Percentiles rank a stretch among this genome's conserved stretches.
These are phyloP conservation scores for Yamadazyma friedrichii DNA, from an alignment of 1,139 yeast species.

Conservation along the genomic window DNA sequence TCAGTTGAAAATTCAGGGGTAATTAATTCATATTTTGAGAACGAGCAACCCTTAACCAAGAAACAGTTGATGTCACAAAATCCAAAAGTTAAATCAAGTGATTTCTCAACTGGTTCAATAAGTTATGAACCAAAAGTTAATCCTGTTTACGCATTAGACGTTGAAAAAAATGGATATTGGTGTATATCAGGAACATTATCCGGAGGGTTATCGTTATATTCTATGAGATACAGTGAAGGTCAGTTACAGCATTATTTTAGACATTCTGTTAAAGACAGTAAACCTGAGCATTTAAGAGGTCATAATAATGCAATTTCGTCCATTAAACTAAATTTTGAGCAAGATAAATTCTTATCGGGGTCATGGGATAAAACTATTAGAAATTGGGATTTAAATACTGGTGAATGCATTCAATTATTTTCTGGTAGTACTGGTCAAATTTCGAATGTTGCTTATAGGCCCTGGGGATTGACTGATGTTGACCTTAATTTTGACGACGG, in stretches of 20 bases:
- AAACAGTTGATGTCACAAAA: constrained; percentile 36
- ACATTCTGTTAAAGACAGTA: constrained; percentile 25
- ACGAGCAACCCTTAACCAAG: constrained; percentile 74
- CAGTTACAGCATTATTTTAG: constrained; percentile 71
- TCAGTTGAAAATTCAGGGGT: constrained; percentile 84
- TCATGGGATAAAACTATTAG: constrained; percentile 83
- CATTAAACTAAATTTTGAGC: constrained; percentile 59
- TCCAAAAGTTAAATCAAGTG: constrained; percentile 45
- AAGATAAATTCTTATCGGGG: constrained; percentile 70
- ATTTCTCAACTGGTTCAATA: constrained; percentile 39
- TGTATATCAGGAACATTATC: constrained; percentile 74
- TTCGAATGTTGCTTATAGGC: constrained; percentile 76
- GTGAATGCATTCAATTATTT: constrained; percentile 50
- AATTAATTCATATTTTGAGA: constrained; percentile 87
- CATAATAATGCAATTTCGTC: constrained; percentile 80
- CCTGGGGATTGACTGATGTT: constrained; percentile 55
- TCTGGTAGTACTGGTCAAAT: constrained; percentile 72
- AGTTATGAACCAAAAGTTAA: constrained; percentile 67
- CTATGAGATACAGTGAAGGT: constrained; percentile 85
- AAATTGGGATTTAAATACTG: constrained; percentile 86
- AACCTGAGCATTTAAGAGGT: constrained; percentile 20
- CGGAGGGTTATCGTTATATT: constrained; percentile 87
- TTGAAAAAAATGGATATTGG: constrained; percentile 82
- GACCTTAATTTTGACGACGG: constrained; percentile 18
- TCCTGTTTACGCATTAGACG: constrained; percentile 87